phyloP scores from a whole-genome alignment of 73 alveolate species.

The Paramecium sexaurelia region DNA sequence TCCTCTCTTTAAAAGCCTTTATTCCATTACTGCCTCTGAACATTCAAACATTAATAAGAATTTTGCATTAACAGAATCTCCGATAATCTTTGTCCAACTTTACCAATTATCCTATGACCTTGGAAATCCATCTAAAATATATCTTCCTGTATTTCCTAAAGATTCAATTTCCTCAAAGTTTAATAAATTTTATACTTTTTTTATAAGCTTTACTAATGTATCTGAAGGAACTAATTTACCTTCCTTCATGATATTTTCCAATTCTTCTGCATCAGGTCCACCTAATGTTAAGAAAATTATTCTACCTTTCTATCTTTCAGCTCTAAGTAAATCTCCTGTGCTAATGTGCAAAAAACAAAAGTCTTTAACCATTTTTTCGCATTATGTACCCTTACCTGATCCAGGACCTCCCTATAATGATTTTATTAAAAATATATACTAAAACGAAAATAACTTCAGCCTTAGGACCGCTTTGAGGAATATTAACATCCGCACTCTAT shows the following conservation, averaged over 20 bases:
- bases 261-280: slow-evolving; percentile 53
- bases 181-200: neutral
- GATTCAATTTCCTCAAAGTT: slow-evolving; percentile 14
- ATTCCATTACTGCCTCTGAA: slow-evolving; percentile 90
- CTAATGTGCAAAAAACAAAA: slow-evolving; percentile 79
- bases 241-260: slow-evolving; percentile 31
- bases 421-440: neutral
- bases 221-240: slow-evolving; percentile 48
- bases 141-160: slow-evolving; percentile 38
- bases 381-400: slow-evolving; percentile 96
- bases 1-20: slow-evolving; percentile 92
- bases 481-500: neutral
- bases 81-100: slow-evolving; percentile 75
- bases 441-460: slow-evolving; percentile 27
- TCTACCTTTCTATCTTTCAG: slow-evolving; percentile 67
- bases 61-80: slow-evolving; percentile 70
- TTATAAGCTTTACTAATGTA: neutral
- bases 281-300: neutral
- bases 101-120: slow-evolving; percentile 83
- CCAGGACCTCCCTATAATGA: slow-evolving; percentile 86
- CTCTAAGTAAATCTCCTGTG: slow-evolving; percentile 86
- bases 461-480: neutral
- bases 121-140: slow-evolving; percentile 89
- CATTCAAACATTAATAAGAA: slow-evolving; percentile 89
- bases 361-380: slow-evolving; percentile 84